Evolutionary conservation across 768 basidiomycete species (phyloP), one percentile per base, ranked within the genome.

Genomic region (Russula vinacea): DNA sequence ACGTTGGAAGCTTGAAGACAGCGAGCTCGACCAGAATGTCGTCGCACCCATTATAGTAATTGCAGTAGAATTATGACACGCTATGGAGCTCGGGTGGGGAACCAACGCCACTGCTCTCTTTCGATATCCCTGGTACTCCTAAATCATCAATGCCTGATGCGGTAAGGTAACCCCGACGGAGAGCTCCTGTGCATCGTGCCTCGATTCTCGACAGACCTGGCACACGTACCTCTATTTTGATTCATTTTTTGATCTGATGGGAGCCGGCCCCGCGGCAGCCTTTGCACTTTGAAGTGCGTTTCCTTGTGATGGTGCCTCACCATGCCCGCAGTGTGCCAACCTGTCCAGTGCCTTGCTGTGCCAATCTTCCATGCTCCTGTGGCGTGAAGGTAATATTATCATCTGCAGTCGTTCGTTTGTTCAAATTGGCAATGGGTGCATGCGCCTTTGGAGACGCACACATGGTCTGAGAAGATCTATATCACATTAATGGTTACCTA

Each of bases 81-180:
- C n/a, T 49, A 19, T 61, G 59, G 47, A 44, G 19, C 6, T 29
- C 24, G 10, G 49, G 52, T 14, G 64, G 22, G 26, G 59, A 65
- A 33, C 11, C 42, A 8, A 61, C 59, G 17, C 64, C 64, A 5
- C 10, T 19, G 1, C 53, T 65, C 49, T 56, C 59, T 17, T 60
- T 54, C 26, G 51, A 39, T 24, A 56, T 65, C 26, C 49, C 59
- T 16, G 57, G 13, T 17, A 35, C 17, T 11, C 59, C 3, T 17
- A 22, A 47, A 5, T 39, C 14, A 1, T 7, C 1, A n/a, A 33
- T 9, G 29, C 29, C 29, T 53, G 37, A 22, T 8, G 22, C 14
- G 13, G 11, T 39, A 44, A 50, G 37, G 22, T 29, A 19, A n/a
- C 17, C 11, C 24, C 3, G 45, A 37, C 29, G 42, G 17, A 32